Evolutionary conservation across 106 monocot species (phyloP), one percentile per base, ranked within the genome.

Genomic region (Cymbidium sinense): DNA sequence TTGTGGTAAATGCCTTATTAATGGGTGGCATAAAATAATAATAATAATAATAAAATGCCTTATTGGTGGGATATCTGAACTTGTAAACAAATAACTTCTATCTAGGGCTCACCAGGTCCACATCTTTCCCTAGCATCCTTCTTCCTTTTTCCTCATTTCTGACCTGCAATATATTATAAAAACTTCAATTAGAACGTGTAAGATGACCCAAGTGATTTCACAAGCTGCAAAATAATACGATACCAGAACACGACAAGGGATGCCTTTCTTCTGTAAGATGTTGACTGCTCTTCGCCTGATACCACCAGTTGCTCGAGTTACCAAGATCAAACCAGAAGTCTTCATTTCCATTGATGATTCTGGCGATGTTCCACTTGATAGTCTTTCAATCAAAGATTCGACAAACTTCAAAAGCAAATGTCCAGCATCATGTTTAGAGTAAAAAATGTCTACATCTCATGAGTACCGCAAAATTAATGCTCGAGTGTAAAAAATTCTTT

Each of bases 221-320:
- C 27, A 3, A 69, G 31, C 33, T 12, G 27, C 47, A 50, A 47
- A 41, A 58, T 36, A 43, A 51, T 39, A 72, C 2, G 11, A 36
- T 94, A 99, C 94, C 98, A 99, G 85, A 75, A 82, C 92, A 79
- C 92, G 82, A 61, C 94, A 90, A 37, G 87, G 84, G 78, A 80
- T 64, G 35, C 94, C 96, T 86, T 87, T 92, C 41, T 90, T 84
- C 44, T 86, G 81, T 78, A 99, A 84, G 39, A 90, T 75, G 64
- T 90, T 82, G 21, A 99, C 94, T 51, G 94, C 90, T 74, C 94
- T 94, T 86, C 92, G 80, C 39, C 98, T 94, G 85, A 99, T 92
- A 71, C 98, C 98, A 80, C 94, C 98, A 73, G 94, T 99, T 30
- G 92, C 94, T 79, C 98, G 94, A 87, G 90, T 78, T 39, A 99